Base-by-base conservation (phyloP, 2,329 filamentous ascomycete genomes). In the Phaeosphaeriaceae sp. region DNA sequence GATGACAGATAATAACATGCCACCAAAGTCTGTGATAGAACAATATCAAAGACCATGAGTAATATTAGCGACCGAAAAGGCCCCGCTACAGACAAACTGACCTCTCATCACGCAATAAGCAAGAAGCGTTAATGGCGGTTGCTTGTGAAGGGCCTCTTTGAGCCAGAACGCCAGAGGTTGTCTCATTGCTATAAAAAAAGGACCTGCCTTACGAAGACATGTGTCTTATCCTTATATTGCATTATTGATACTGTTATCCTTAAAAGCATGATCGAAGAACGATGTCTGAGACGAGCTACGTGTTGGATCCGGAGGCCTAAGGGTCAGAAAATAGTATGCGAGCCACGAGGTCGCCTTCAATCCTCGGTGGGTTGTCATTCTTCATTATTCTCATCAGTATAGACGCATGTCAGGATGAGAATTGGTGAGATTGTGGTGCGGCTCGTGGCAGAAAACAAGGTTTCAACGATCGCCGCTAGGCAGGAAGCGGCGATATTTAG, bases 41-140 rank as follows among this genome's bases (percentile, higher is more conserved):
- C 77, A 25, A 79, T 67, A 11, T 76, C 77, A 4, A 73, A 78
- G 0, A 79, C 61, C 67, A 77, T 75, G 68, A 69, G 68, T 0
- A 74, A 55, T 50, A 81, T 78, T 0, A 78, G 80, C 0, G 75
- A 79, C 42, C 78, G 75, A 56, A 79, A 80, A 70, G 71, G 69
- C 36, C 79, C 80, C n/a, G n/a, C n/a, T 0, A 77, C 78, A 0
- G 79, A 79, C 1, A 82, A 51, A 33, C 82, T 33, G 17, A 48
- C 47, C 19, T 48, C 47, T 17, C 36, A 17, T 7, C 19, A 17
- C 7, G 24, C 47, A 4, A 15, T 7, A 31, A 33, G 24, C 47
- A 4, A 15, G 2, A 31, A 33, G n/a, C 13, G 15, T 33, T 17
- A 33, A 48, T n/a, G 11, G 36, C 7, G 36, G 36, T 15, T 15